Evolutionary conservation across 164 flowering plant species (phyloP), one percentile per base, ranked within the genome.

Genomic region (Aristolochia contorta): DNA sequence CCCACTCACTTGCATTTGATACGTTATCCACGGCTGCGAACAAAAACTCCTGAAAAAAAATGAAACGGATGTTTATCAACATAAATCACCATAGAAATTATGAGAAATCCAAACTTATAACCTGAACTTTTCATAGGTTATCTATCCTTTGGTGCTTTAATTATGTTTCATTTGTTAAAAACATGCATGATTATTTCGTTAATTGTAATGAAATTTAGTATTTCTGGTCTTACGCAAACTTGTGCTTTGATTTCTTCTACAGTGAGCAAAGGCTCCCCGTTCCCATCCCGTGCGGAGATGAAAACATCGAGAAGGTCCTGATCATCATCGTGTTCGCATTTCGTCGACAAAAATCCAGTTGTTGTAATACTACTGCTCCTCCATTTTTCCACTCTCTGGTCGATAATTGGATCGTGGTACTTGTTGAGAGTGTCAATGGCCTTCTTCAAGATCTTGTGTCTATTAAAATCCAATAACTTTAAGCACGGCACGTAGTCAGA

Each of bases 221-320:
- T n/a, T n/a, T 27, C n/a, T n/a, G n/a, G 24, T 22, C 75, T 59
- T 74, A 74, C 77, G 56, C 59, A 48, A 6, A 56, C 27, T 55
- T 74, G 74, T 1, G 74, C 74, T 68, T 70, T 74, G 60, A 77
- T 74, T 56, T 74, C 80, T 6, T 59, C 66, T 14, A 22, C 33
- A 13, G 71, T 41, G 16, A 74, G 48, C 52, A 71, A 54, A 19
- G 78, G 70, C 43, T 58, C 45, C 30, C 78, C 75, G n/a, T 63
- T 20, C 0, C n/a, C 6, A 20, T 66, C 71, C 47, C 65, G 65
- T 1, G 67, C 20, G 1, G 59, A 46, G 57, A 77, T 68, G 6
- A 74, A 58, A 5, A 72, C 63, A 18, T 73, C 77, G 16, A 71
- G 67, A 0, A 70, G 24, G 27, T 77, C 78, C 16, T 71, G n/a